These are phyloP conservation scores for Agaricus sinodeliciosus DNA, from an alignment of 768 basidiomycete genomes.

Conservation along the genomic window DNA sequence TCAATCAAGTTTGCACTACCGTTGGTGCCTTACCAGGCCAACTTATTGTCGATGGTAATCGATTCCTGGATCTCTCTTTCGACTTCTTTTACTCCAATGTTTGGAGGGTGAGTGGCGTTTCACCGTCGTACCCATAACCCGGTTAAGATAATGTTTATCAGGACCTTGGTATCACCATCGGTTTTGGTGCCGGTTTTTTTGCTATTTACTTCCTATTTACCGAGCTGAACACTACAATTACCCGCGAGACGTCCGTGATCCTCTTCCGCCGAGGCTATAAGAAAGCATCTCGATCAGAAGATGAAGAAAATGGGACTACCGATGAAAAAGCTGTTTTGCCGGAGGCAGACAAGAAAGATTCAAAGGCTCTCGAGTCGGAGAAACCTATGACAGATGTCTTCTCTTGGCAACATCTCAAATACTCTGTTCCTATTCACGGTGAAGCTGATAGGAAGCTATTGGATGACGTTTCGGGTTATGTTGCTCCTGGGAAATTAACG, in stretches of 20 bases:
- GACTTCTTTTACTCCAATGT: slow-evolving; percentile 33
- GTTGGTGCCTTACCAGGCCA: slow-evolving; percentile 58
- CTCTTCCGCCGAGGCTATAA: slow-evolving; percentile 61
- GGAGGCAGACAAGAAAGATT: slow-evolving; percentile 18
- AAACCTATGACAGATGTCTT: slow-evolving; percentile 51
- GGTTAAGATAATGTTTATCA: slow-evolving; percentile 15
- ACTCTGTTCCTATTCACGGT: slow-evolving; percentile 54
- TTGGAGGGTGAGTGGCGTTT: slow-evolving; percentile 32
- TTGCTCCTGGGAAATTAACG: slow-evolving; percentile 75
- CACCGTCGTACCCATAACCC: background rate
- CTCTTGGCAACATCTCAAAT: slow-evolving; percentile 73
- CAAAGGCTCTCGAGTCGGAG: slow-evolving; percentile 20
- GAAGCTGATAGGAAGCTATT: slow-evolving; percentile 44
- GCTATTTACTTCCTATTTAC: slow-evolving; percentile 48
- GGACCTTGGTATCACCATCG: slow-evolving; percentile 65
- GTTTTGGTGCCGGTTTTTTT: slow-evolving; percentile 57
- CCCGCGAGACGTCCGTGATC: slow-evolving; percentile 32
- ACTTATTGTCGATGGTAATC: slow-evolving; percentile 48
- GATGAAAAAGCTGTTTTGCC: slow-evolving; percentile 20
- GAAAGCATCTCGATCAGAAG: background rate
- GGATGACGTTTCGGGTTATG: slow-evolving; percentile 72
- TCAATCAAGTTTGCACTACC: slow-evolving; percentile 71
- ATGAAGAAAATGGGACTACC: slow-evolving; percentile 14
- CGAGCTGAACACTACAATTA: slow-evolving; percentile 38
- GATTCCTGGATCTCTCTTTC: slow-evolving; percentile 41